Percentiles rank a stretch among this genome's conserved stretches.
phyloP scores from a whole-genome alignment of 1,284 basidiomycete genomes.

The Stygiomarasmius scandens region DNA sequence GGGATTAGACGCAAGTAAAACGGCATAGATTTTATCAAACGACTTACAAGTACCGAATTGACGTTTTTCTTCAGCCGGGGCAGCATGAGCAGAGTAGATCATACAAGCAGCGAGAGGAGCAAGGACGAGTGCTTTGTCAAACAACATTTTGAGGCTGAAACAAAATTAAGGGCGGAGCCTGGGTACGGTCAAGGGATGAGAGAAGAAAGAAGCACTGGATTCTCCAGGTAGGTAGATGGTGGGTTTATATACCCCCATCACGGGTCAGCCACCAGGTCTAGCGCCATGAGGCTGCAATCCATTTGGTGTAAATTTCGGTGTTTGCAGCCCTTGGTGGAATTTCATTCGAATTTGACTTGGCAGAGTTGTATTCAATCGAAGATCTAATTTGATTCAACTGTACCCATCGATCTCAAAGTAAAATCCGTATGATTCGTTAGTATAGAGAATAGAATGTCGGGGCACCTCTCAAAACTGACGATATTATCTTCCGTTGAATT shows the following conservation, averaged over 20 bases:
- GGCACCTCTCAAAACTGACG: no score
- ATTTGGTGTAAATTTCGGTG: no score
- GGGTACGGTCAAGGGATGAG: not conserved
- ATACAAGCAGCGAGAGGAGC: not conserved
- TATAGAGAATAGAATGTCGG: no score
- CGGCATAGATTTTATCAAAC: not conserved
- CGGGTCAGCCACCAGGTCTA: no score
- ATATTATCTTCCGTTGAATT: no score
- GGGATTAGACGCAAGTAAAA: not conserved
- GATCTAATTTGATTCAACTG: no score
- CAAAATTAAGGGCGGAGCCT: not conserved
- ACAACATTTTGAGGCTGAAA: not conserved
- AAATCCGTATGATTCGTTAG: no score
- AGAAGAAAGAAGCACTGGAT: not conserved
- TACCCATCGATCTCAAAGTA: no score
- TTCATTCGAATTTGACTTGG: no score
- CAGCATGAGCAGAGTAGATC: not conserved
- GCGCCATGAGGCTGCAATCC: no score
- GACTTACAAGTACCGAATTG: not conserved
- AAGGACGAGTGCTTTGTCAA: not conserved
- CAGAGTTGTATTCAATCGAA: no score
- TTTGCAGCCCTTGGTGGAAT: no score
- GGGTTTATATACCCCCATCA: not conserved
- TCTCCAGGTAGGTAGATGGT: not conserved
- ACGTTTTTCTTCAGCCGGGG: not conserved